Evolutionary conservation across 2,329 filamentous ascomycete species (phyloP).

Genomic region (Pseudogymnoascus sp.): DNA sequence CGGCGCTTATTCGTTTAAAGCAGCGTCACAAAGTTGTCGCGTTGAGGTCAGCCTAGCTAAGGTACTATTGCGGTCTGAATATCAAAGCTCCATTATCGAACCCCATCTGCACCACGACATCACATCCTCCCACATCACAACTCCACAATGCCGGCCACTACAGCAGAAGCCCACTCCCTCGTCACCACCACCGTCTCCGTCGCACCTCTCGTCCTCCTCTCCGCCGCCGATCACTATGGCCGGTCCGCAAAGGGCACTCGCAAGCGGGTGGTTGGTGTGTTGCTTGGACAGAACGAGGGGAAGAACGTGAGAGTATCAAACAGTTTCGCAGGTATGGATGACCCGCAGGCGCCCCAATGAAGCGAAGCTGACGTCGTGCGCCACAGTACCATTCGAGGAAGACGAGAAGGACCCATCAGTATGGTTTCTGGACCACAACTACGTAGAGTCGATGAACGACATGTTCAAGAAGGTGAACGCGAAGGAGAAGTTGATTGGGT

Average conservation of each 20-base stretch:
- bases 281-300: constrained; percentile 92
- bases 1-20: constrained; percentile 4
- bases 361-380: constrained; percentile 19
- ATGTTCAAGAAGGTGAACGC: constrained; percentile 99
- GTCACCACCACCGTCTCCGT: constrained; percentile 94
- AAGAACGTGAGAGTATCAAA: constrained; percentile 96
- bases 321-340: constrained; percentile 80
- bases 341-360: background rate
- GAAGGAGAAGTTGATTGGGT: constrained; percentile 95
- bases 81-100: constrained; percentile 9
- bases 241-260: constrained; percentile 80
- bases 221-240: constrained; percentile 96
- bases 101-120: constrained; percentile 4
- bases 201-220: constrained; percentile 94
- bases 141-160: constrained; percentile 81
- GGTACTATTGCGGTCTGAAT: background rate
- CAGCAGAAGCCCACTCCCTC: constrained; percentile 90
- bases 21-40: background rate
- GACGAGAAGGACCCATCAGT: constrained; percentile 97
- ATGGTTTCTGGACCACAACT: constrained; percentile 99
- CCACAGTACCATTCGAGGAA: constrained; percentile 89
- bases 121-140: constrained; percentile 11
- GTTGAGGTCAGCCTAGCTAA: constrained; percentile 9
- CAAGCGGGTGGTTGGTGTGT: constrained; percentile 85
- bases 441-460: constrained; percentile 98